phyloP scores from a whole-genome alignment of 1,284 basidiomycete genomes.

The Leccinum insolens region DNA sequence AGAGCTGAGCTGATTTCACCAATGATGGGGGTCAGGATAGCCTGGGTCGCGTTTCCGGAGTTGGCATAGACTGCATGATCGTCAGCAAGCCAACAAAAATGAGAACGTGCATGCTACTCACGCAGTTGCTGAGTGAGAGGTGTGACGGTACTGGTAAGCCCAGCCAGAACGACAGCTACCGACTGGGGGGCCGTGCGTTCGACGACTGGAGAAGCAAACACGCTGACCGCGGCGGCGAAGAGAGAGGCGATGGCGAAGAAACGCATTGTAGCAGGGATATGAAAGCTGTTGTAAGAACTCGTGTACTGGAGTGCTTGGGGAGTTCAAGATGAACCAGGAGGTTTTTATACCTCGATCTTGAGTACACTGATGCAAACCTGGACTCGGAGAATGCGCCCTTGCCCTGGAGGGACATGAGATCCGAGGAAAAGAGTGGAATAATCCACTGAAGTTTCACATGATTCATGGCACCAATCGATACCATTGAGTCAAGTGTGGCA shows the following conservation, averaged over 20 bases:
- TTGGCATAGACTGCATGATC: conserved; percentile 17
- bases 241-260: conserved; percentile 16
- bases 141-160: conserved; percentile 7
- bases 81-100: conserved; percentile 1
- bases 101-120: conserved; percentile 2
- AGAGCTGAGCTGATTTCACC: conserved; percentile 12
- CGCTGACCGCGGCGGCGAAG: conserved; percentile 9
- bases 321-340: neutral
- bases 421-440: neutral
- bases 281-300: conserved; percentile 6
- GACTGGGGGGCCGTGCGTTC: conserved; percentile 12
- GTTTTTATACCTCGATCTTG: conserved; percentile 17
- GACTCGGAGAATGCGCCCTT: neutral
- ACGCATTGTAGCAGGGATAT: conserved; percentile 13
- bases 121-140: conserved; percentile 17
- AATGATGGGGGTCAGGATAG: conserved; percentile 9
- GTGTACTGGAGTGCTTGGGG: conserved; percentile 15
- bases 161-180: conserved; percentile 8
- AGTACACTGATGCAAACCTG: neutral
- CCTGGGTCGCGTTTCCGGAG: conserved; percentile 19
- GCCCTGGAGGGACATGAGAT: conserved; percentile 3
- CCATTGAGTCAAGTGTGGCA: neutral
- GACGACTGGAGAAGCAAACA: conserved; percentile 16
- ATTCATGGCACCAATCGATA: neutral
- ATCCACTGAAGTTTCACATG: neutral